These are phyloP conservation scores for Brasenia schreberi DNA, from an alignment of 164 flowering plant species.

Conservation along the genomic window DNA sequence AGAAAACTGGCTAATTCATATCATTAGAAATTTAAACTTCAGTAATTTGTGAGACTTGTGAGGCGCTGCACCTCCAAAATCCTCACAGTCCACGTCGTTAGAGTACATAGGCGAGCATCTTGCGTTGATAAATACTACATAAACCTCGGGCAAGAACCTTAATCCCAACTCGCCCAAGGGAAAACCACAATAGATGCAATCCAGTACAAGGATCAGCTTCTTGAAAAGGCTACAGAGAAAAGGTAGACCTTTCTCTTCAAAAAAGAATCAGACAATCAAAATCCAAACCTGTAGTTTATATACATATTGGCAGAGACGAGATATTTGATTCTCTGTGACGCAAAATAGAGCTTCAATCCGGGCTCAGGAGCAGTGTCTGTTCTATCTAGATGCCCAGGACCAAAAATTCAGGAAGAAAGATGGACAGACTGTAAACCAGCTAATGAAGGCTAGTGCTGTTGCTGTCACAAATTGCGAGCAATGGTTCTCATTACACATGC, in stretches of 20 bases:
- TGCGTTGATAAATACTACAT: too few species aligned
- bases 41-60: too few species aligned
- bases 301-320: background rate
- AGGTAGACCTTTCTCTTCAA: background rate
- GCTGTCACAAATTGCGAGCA: conserved; percentile 63
- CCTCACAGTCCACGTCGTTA: too few species aligned
- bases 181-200: background rate
- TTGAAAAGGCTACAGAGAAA: background rate
- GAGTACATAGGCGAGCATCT: too few species aligned
- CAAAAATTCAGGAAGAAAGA: conserved; percentile 76
- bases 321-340: background rate
- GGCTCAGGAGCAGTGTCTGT: background rate
- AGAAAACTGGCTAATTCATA: too few species aligned
- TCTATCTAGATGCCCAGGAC: conserved; percentile 50
- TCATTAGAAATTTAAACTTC: too few species aligned
- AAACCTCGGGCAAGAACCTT: background rate
- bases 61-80: too few species aligned
- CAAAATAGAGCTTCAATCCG: background rate
- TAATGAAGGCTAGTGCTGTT: conserved; percentile 77
- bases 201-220: background rate
- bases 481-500: conserved; percentile 44
- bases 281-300: background rate
- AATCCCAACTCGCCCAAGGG: background rate
- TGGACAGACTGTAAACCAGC: conserved; percentile 66
- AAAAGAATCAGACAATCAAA: background rate